A percentile compares a stretch with the other conserved stretches of the same genome.
phyloP scores from a whole-genome alignment of 306 rosid species.

The Geum urbanum region DNA sequence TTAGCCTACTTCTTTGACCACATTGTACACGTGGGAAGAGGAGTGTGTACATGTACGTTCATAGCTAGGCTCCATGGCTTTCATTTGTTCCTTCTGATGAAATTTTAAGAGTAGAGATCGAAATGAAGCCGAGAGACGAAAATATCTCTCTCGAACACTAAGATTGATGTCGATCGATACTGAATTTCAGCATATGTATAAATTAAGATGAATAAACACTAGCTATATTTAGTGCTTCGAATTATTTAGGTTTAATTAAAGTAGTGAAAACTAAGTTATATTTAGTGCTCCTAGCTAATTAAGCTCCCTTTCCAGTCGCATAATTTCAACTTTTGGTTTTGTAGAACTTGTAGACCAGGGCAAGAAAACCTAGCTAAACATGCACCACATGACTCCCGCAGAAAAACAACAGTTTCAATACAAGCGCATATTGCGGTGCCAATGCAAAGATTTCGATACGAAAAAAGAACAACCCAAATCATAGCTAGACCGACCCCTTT shows the following conservation, averaged over 20 bases:
- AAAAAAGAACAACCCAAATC: not conserved
- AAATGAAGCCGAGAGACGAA: no score
- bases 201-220: no score
- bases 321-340: conserved; percentile 16
- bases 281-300: no score
- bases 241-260: not conserved
- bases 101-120: no score
- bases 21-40: conserved; percentile 20
- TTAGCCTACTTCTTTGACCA: conserved; percentile 50
- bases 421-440: conserved; percentile 4
- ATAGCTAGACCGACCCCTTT: not conserved
- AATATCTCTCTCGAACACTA: no score
- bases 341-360: conserved; percentile 17
- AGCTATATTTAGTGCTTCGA: no score
- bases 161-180: no score
- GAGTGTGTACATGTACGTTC: no score
- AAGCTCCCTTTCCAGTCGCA: conserved; percentile 16
- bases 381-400: conserved; percentile 15
- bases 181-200: no score
- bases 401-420: conserved; percentile 4
- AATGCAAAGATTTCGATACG: not conserved
- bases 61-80: conserved; percentile 10
- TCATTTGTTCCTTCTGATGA: not conserved
- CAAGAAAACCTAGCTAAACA: conserved; percentile 2
- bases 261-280: no score